A percentile compares a stretch with the other conserved stretches of the same genome.
Conservation (phyloP, 78 protist species). For the Dictyostelium capitatum region DNA sequence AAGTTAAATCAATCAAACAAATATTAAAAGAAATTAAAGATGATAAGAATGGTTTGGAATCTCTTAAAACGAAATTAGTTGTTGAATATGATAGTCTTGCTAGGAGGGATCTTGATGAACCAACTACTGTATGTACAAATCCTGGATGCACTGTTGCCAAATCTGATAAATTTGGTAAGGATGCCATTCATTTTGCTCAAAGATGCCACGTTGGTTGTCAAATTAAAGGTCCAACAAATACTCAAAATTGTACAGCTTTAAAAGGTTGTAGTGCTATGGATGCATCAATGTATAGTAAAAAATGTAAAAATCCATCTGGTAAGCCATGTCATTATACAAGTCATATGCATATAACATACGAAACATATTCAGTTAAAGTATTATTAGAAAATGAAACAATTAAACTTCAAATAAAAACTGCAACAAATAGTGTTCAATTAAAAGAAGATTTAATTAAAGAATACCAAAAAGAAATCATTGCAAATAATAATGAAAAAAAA, state of each 20-base stretch:
- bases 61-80: neutral
- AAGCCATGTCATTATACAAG: neutral
- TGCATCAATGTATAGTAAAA: too few relatives aligned
- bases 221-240: neutral
- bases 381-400: neutral
- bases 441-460: neutral
- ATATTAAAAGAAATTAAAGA: neutral
- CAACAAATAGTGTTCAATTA: neutral
- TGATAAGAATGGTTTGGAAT: neutral
- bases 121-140: neutral
- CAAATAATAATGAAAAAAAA: neutral
- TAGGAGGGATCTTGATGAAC: neutral
- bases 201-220: neutral
- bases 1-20: neutral
- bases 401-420: neutral
- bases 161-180: too few relatives aligned
- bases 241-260: neutral
- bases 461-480: neutral
- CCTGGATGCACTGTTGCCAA: too few relatives aligned
- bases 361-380: neutral
- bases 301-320: neutral
- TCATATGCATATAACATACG: neutral
- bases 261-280: neutral
- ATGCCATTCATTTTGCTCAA: neutral
- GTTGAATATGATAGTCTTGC: neutral